Evolutionary conservation across 2,329 filamentous ascomycete genomes (phyloP).

Genomic region (Madurella fahalii): DNA sequence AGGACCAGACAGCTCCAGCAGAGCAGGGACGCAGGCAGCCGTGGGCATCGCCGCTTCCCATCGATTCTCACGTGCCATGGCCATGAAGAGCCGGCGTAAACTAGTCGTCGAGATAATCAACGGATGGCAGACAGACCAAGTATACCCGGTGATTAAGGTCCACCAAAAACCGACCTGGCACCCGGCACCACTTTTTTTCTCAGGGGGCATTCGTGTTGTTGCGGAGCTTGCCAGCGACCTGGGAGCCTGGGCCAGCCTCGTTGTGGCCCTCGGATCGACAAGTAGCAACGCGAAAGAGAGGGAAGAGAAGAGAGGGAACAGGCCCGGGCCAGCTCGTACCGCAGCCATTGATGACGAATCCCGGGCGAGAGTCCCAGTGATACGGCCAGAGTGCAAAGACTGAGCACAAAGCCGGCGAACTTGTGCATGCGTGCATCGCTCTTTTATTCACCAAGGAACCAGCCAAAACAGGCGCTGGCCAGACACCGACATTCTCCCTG

Average conservation of each 20-base stretch:
- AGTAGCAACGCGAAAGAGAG: slow-evolving; percentile 2
- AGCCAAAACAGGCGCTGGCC: not conserved
- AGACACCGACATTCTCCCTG: not conserved
- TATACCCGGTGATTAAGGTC: not conserved
- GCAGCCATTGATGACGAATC: slow-evolving; percentile 12
- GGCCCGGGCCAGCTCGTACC: not conserved
- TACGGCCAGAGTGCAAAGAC: too few relatives aligned
- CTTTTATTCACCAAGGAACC: not conserved
- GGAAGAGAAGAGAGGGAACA: not conserved
- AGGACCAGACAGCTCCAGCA: not conserved
- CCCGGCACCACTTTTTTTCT: slow-evolving; percentile 4
- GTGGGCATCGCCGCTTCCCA: not conserved
- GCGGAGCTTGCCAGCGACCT: slow-evolving; percentile 12
- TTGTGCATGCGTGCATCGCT: too few relatives aligned
- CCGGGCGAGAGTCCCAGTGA: not conserved
- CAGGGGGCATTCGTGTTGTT: slow-evolving; percentile 10
- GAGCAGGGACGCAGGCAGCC: not conserved
- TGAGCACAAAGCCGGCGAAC: too few relatives aligned
- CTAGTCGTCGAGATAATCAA: not conserved
- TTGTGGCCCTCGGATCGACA: slow-evolving; percentile 9
- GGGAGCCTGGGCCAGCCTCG: not conserved
- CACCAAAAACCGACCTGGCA: not conserved
- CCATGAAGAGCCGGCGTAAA: not conserved
- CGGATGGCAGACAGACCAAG: not conserved
- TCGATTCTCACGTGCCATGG: slow-evolving; percentile 6